These are phyloP conservation scores for Capronia coronata DNA, from an alignment of 2,329 filamentous ascomycete genomes.

Conservation along the genomic window DNA sequence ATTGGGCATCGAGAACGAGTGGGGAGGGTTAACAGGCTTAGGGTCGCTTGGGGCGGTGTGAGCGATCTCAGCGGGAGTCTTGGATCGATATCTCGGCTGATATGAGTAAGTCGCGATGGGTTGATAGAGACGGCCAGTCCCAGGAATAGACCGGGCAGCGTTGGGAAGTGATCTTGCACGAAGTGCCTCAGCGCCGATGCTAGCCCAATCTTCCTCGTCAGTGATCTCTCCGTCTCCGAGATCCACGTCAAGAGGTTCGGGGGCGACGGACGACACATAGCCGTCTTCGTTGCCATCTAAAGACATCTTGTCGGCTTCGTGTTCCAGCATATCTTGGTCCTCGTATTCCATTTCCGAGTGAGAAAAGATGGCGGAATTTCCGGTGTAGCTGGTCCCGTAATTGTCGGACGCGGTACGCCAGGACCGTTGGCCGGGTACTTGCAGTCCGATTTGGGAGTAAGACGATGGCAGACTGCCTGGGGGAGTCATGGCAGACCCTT, in stretches of 20 bases:
- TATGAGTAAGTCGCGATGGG: constrained; percentile 36
- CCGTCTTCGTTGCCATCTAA: constrained; percentile 62
- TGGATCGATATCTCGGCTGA: constrained; percentile 22
- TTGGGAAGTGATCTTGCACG: constrained; percentile 55
- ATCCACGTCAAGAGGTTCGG: constrained; percentile 58
- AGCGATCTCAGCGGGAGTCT: constrained; percentile 28
- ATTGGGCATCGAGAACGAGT: constrained; percentile 25
- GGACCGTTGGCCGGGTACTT: constrained; percentile 40
- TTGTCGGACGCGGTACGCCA: constrained; percentile 31
- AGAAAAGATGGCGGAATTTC: constrained; percentile 68
- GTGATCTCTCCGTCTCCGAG: constrained; percentile 81
- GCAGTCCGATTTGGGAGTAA: constrained; percentile 42
- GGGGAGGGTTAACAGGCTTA: constrained; percentile 34
- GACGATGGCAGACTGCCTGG: constrained; percentile 42
- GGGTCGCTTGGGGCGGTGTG: constrained; percentile 38
- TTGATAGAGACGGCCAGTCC: constrained; percentile 37
- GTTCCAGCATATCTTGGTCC: constrained; percentile 63
- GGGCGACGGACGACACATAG: constrained; percentile 66
- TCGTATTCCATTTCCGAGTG: constrained; percentile 58
- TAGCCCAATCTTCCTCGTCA: constrained; percentile 93
- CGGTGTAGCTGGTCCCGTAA: constrained; percentile 56
- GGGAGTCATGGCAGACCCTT: constrained; percentile 26
- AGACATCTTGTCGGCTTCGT: constrained; percentile 95
- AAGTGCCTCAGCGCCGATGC: constrained; percentile 77
- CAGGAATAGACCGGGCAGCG: constrained; percentile 35